Percentiles rank a stretch among this genome's conserved stretches.
Evolutionary conservation across 1,139 yeast species (phyloP).

Genomic region (Diutina siamensis): DNA sequence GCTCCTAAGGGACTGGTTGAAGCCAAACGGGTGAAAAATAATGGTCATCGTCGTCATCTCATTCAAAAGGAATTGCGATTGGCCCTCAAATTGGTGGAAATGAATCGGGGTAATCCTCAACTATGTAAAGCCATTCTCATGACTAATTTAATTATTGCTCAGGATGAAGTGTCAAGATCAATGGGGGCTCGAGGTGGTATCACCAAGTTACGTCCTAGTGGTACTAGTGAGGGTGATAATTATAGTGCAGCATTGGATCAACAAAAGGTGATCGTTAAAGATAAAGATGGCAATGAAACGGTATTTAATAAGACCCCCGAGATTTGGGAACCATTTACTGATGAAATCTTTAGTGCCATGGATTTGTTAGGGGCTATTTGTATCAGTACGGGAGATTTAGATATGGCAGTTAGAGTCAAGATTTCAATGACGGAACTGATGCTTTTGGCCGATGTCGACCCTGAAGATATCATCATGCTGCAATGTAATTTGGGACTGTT

Average conservation of each 20-base stretch:
- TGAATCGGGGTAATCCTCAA: conserved; percentile 38
- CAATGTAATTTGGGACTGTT: conserved; percentile 68
- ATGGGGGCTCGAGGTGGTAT: conserved; percentile 10
- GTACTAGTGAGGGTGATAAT: neutral
- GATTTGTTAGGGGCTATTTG: conserved; percentile 61
- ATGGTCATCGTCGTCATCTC: conserved; percentile 38
- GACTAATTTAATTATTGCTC: conserved; percentile 57
- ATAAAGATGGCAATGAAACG: conserved; percentile 13
- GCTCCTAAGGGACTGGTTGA: conserved; percentile 15
- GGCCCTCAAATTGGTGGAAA: conserved; percentile 53
- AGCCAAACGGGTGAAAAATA: conserved; percentile 15
- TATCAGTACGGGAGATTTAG: conserved; percentile 53
- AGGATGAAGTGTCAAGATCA: conserved; percentile 34
- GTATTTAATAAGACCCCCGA: conserved; percentile 12
- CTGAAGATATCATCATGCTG: conserved; percentile 51
- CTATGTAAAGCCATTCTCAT: conserved; percentile 48
- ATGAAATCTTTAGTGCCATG: conserved; percentile 65
- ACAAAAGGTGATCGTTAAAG: conserved; percentile 11
- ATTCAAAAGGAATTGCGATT: conserved; percentile 65
- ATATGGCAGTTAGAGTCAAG: conserved; percentile 51
- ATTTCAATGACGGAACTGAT: conserved; percentile 62
- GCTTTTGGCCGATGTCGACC: conserved; percentile 59
- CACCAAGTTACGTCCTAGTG: conserved; percentile 6
- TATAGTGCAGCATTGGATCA: conserved; percentile 4
- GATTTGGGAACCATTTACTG: conserved; percentile 42